Percentiles rank a stretch among this genome's conserved stretches.
These are phyloP conservation scores for Cryptococcus hybrid DNA, from an alignment of 1,284 basidiomycete species.

Conservation along the genomic window DNA sequence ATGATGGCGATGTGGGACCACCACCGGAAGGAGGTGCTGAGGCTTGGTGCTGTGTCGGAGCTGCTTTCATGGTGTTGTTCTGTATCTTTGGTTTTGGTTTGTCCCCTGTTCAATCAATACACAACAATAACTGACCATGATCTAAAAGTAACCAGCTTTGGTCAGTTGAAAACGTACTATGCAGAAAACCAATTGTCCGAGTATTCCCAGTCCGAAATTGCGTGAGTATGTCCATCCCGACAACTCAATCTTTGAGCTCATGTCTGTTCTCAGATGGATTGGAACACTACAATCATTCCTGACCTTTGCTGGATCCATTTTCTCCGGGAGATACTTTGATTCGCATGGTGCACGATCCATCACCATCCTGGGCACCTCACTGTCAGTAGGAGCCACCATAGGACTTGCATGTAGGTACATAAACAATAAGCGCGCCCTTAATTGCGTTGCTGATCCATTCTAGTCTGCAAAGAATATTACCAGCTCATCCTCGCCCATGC, in stretches of 20 bases:
- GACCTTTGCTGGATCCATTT: constrained; percentile 33
- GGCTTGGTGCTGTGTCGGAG: constrained; percentile 42
- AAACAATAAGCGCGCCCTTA: not conserved
- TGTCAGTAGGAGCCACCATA: constrained; percentile 28
- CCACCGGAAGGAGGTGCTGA: constrained; percentile 46
- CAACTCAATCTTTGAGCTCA: not conserved
- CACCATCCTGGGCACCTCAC: constrained; percentile 25
- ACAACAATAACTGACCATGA: not conserved
- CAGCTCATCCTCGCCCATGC: constrained; percentile 46
- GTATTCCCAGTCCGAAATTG: constrained; percentile 36
- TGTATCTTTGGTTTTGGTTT: constrained; percentile 45
- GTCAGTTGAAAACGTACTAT: constrained; percentile 43
- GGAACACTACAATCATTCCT: constrained; percentile 36
- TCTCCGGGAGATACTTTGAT: constrained; percentile 45
- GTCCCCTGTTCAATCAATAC: constrained; percentile 7
- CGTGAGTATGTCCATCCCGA: constrained; percentile 37
- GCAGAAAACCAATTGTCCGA: constrained; percentile 33
- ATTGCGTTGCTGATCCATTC: not conserved
- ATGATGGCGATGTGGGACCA: constrained; percentile 30
- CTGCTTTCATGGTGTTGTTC: constrained; percentile 40
- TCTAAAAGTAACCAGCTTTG: constrained; percentile 37
- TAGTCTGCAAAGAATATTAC: constrained; percentile 42
- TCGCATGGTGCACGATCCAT: constrained; percentile 36
- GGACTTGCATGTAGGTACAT: constrained; percentile 40
- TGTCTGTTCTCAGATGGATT: constrained; percentile 32